Evolutionary conservation across 768 basidiomycete species (phyloP).

Genomic region (Lentinula boryana): DNA sequence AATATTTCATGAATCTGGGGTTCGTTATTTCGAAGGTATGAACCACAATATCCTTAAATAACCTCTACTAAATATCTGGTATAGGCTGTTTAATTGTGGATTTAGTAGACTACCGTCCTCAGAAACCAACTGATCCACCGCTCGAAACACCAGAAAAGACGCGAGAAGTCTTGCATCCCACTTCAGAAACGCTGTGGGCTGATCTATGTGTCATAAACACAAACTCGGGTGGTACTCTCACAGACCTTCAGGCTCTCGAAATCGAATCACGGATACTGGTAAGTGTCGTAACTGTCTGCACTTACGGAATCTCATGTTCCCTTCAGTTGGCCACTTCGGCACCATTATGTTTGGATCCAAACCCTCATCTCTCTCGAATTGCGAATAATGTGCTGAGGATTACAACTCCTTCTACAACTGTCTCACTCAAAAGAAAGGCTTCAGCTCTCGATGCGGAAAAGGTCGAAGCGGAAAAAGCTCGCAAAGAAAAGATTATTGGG

Average conservation of each 20-base stretch:
- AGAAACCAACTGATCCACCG: slow-evolving; percentile 47
- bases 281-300: slow-evolving; percentile 20
- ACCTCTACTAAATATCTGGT: slow-evolving; percentile 3
- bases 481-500: slow-evolving; percentile 68
- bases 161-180: slow-evolving; percentile 74
- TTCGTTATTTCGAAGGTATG: slow-evolving; percentile 83
- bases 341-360: slow-evolving; percentile 75
- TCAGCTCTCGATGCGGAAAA: slow-evolving; percentile 65
- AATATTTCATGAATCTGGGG: slow-evolving; percentile 63
- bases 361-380: slow-evolving; percentile 69
- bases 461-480: slow-evolving; percentile 69
- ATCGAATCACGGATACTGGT: slow-evolving; percentile 73
- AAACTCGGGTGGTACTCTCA: slow-evolving; percentile 52
- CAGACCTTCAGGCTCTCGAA: slow-evolving; percentile 68
- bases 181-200: slow-evolving; percentile 70
- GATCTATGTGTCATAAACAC: slow-evolving; percentile 70
- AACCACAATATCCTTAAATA: neutral
- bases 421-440: slow-evolving; percentile 74
- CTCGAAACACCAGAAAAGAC: slow-evolving; percentile 56
- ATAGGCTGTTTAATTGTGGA: slow-evolving; percentile 84
- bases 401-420: slow-evolving; percentile 66
- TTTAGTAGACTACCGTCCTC: slow-evolving; percentile 68
- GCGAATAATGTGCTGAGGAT: slow-evolving; percentile 71
- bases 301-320: slow-evolving; percentile 6
- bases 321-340: slow-evolving; percentile 65